Base-by-base conservation (phyloP, 1,139 yeast genomes). In the Candida sp. region DNA sequence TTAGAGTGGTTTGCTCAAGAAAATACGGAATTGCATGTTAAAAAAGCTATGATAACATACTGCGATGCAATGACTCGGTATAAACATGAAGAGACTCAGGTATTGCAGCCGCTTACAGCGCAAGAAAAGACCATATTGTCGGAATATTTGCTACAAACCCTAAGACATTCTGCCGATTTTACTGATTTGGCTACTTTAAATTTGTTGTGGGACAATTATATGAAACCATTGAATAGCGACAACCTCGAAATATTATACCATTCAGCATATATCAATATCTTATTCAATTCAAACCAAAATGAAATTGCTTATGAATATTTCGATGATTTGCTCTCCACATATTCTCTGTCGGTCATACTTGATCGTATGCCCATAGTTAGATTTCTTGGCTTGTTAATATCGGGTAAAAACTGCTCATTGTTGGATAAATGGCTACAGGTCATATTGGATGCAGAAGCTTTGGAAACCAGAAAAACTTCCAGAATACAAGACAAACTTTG, bases 241-340 rank as follows among this genome's bases (percentile, higher is more conserved):
- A 42, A 49, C 12, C 41, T 48, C 2, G 53, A 47, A n/a, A n/a
- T 47, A 5, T 38, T 48, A 8, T 67, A 65, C 44, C 57, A 61
- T 39, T 46, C 56, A 5, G 58, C 68, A 5, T 57, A 56, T 40
- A 40, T 66, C 32, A 50, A 56, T 33, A 51, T 60, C 0, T 53
- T 65, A 19, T 37, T 66, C 5, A 63, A 64, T 36, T 46, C 62
- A 2, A 51, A 50, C 12, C 71, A 68, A 43, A 46, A 50, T 19
- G 50, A 56, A 21, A 39, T 49, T 25, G 71, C 73, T 0, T 36
- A 55, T 12, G 59, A 58, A 19, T 46, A 53, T 22, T 57, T 56
- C 25, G 51, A 57, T 21, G 34, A 38, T 6, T 41, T 54, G 5
- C 43, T 40, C 34, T 36, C 43, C 3, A 38, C 41, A 12, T 23